These are phyloP conservation scores for Pseudogymnoascus sp. DNA, from an alignment of 2,329 filamentous ascomycete species.

Conservation along the genomic window DNA sequence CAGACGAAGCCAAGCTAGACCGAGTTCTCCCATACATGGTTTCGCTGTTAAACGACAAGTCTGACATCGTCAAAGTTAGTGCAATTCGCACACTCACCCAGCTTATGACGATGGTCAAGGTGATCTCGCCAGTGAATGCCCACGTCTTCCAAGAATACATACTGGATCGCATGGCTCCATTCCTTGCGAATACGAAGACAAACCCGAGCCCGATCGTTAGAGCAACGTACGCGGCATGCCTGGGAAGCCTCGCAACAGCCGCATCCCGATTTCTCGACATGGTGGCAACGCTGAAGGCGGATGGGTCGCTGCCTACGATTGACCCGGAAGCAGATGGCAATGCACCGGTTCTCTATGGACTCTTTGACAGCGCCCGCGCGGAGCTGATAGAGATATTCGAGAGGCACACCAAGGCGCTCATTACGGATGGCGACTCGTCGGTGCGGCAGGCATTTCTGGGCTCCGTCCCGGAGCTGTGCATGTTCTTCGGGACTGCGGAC, in stretches of 20 bases:
- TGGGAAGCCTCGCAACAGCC: conserved; percentile 81
- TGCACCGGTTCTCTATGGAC: conserved; percentile 65
- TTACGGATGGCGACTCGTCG: conserved; percentile 78
- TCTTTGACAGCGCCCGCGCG: conserved; percentile 80
- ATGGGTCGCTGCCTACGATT: conserved; percentile 69
- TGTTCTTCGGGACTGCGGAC: conserved; percentile 89
- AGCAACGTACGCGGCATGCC: conserved; percentile 86
- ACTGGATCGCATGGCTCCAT: conserved; percentile 56
- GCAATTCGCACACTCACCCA: conserved; percentile 84
- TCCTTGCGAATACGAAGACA: conserved; percentile 46
- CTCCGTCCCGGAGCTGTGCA: conserved; percentile 84
- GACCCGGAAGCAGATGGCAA: conserved; percentile 72
- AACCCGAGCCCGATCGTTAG: conserved; percentile 66
- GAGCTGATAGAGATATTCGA: conserved; percentile 83
- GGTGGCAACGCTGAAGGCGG: conserved; percentile 78
- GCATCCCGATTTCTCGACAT: conserved; percentile 83
- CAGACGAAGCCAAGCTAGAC: conserved; percentile 93
- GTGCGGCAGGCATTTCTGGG: conserved; percentile 87
- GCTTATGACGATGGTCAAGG: conserved; percentile 75
- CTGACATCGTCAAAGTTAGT: conserved; percentile 77
- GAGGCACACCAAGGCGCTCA: conserved; percentile 76
- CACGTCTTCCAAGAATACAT: conserved; percentile 65
- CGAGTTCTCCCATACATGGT: conserved; percentile 87
- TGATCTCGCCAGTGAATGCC: conserved; percentile 74
- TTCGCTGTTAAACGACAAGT: conserved; percentile 71